Evolutionary conservation across 2,329 filamentous ascomycete species (phyloP), one percentile per base, ranked within the genome.

Genomic region (Hypoxylon sp.): DNA sequence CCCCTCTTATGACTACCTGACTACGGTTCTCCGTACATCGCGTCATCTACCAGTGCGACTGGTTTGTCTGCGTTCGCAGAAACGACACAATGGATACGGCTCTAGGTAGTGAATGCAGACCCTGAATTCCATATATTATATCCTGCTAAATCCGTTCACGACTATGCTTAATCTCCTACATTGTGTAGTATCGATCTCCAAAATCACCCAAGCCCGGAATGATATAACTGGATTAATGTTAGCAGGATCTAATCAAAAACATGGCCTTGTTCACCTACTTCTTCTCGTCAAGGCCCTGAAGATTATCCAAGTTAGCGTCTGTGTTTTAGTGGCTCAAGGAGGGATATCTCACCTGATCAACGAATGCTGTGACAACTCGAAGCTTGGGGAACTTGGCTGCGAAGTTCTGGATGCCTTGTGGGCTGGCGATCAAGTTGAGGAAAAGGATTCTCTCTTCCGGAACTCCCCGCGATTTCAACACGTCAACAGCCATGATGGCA

Each of bases 351-450:
- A 87, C 85, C 80, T 95, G 87, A 77, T 99, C 96, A 75, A 99
- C 91, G 78, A 99, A 99, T 8, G 96, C 93, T 7, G 96, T 98
- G 51, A 99, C 93, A 19, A 99, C 92, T 69, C 94, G 88, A 64
- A 98, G 84, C 75, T 91, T 93, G 39, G 96, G 95, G 76, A 96
- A 97, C 74, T 91, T 92, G 74, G 91, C 87, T 8, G 94, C 92
- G 80, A 99, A 98, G 74, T 92, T 94, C 74, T 89, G 88, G 70
- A 97, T 91, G 5, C 96, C 96, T 76, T 97, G 91, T 0, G 96
- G 96, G 77, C 94, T 97, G n/a, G 96, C 94, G 76, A 99, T 97
- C 66, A 99, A 83, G 79, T 99, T 99, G 63, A 99, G 85, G 82
- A 99, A 99, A 39, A 98, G 84, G 67, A 99, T 99, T 62, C 92